A percentile compares a stretch with the other conserved stretches of the same genome.
These are phyloP conservation scores for Kodamaea leandrae DNA, from an alignment of 805 yeast genomes.

Conservation along the genomic window DNA sequence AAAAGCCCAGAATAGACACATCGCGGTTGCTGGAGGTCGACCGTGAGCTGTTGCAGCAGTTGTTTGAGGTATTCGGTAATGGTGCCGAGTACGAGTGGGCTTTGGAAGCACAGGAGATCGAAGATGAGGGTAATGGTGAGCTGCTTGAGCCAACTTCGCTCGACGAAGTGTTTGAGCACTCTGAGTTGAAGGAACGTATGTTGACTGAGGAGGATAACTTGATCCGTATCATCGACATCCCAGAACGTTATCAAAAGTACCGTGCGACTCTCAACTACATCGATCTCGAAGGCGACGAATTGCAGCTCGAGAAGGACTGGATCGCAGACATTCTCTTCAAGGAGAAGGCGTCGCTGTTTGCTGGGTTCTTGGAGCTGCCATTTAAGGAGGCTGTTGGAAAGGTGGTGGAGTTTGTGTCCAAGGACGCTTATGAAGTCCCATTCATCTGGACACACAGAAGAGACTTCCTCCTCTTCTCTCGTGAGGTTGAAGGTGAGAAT, in stretches of 20 bases:
- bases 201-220: conserved; percentile 89
- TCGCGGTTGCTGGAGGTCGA: conserved; percentile 65
- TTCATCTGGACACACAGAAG: conserved; percentile 94
- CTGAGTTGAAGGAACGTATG: conserved; percentile 86
- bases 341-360: conserved; percentile 51
- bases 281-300: conserved; percentile 67
- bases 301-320: conserved; percentile 76
- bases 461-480: conserved; percentile 70
- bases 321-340: conserved; percentile 59
- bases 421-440: conserved; percentile 86
- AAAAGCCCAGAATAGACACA: conserved; percentile 50
- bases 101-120: conserved; percentile 77
- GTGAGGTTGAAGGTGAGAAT: conserved; percentile 37
- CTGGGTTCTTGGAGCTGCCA: conserved; percentile 42
- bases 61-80: conserved; percentile 94
- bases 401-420: conserved; percentile 67
- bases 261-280: conserved; percentile 66
- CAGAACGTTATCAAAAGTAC: conserved; percentile 84
- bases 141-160: conserved; percentile 59
- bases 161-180: conserved; percentile 90
- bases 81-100: conserved; percentile 99
- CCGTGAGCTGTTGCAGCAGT: conserved; percentile 87
- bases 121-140: conserved; percentile 53
- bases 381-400: conserved; percentile 69
- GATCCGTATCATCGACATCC: conserved; percentile 82